Base-by-base conservation (phyloP, 106 monocot species). In the Phalaenopsis equestris region DNA sequence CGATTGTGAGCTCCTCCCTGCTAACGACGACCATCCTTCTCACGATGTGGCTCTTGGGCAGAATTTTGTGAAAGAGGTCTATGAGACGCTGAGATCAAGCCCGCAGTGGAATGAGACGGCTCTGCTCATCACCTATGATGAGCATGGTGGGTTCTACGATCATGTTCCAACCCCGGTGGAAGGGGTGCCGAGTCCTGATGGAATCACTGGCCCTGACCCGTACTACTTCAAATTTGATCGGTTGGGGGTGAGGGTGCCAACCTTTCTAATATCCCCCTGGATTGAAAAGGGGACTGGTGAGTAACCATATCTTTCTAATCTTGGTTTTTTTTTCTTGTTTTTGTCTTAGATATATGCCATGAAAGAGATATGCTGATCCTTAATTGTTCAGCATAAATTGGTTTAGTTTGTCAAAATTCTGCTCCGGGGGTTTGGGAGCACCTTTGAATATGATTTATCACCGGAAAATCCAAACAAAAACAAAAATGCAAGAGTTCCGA, bases 71-170 rank as follows among this genome's bases (percentile, higher is more conserved):
- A 94, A 94, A 85, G 91, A 94, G 85, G 56, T 94, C 39, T 94
- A 94, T 39, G 94, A 94, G 86, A 87, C 91, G 30, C 86, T 94
- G 36, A 77, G 94, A 24, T 86, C 91, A 18, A 91, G 91, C 72
- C 94, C 90, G 8, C 91, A 94, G 91, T 94, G 94, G 94, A 94
- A 89, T 58, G 90, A 92, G 84, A 92, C 90, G 9, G 94, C 92
- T 4, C 84, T 95, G 49, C 82, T 95, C 42, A 87, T 95, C 58
- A 95, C 94, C 58, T 95, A 95, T 56, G 94, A 95, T 42, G 94
- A 95, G 84, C 94, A 95, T 45, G 94, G 94, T 0, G 94, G 94
- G 17, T 95, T 95, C 86, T 95, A 90, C 61, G 94, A 95, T 79
- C 94, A 95, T 19, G 94, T 95, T 52, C 94, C 94, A 14, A 95